These are phyloP conservation scores for Macroventuria anomochaeta DNA, from an alignment of 2,329 filamentous ascomycete genomes.

Conservation along the genomic window DNA sequence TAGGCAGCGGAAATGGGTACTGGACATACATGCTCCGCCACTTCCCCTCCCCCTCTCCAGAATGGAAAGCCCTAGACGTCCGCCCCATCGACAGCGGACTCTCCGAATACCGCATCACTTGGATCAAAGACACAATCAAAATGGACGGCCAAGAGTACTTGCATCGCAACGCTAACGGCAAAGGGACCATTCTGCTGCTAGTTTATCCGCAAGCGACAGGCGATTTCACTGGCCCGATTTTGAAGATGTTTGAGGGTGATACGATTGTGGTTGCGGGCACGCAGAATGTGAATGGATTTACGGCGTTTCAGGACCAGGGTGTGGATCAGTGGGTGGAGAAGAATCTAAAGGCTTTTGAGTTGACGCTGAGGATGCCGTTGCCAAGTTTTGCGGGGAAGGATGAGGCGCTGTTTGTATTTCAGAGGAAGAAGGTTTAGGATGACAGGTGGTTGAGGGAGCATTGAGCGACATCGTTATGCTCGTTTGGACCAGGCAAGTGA, in stretches of 20 bases:
- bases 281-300: constrained; percentile 77
- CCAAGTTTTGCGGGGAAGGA: constrained; percentile 80
- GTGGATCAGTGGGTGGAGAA: constrained; percentile 71
- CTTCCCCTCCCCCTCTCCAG: constrained; percentile 65
- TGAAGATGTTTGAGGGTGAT: constrained; percentile 68
- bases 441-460: background rate
- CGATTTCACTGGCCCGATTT: constrained; percentile 68
- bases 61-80: constrained; percentile 62
- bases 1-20: constrained; percentile 77
- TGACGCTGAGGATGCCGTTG: constrained; percentile 68
- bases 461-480: background rate
- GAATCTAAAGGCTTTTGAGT: constrained; percentile 64
- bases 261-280: constrained; percentile 75
- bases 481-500: background rate
- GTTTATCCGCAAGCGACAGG: constrained; percentile 76
- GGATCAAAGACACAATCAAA: constrained; percentile 71
- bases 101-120: constrained; percentile 71
- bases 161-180: constrained; percentile 51
- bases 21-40: constrained; percentile 76
- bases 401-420: constrained; percentile 73
- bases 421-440: constrained; percentile 36
- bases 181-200: constrained; percentile 67
- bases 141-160: constrained; percentile 68
- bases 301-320: constrained; percentile 67
- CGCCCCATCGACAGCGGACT: constrained; percentile 71